Evolutionary conservation across 2,329 filamentous ascomycete genomes (phyloP), one percentile per base, ranked within the genome.

Genomic region (Calonectria multiphialidica): DNA sequence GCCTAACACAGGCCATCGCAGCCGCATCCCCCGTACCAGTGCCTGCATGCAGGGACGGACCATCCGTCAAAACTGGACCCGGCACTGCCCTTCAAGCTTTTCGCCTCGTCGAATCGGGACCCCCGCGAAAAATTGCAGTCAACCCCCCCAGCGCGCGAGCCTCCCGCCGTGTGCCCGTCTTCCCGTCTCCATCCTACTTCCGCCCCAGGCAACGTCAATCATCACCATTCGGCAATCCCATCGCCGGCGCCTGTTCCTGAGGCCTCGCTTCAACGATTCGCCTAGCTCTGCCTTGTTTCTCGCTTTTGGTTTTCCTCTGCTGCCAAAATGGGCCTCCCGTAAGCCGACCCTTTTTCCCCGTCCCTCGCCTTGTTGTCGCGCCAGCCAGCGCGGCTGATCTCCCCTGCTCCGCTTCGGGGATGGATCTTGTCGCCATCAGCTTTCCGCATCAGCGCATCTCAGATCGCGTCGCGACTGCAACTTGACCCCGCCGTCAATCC

Each of bases 271-370:
- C 23, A 2, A 45, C 64, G n/a, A 69, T 71, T 62, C 42, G 21
- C 35, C 73, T 64, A 15, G 49, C 44, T 25, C 57, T 47, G 18
- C 47, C 66, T 67, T 23, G 66, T 73, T 72, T 66, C 61, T 75
- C 73, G 68, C 73, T 74, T 73, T 50, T 70, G 28, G 28, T 55
- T 28, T 65, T 44, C 44, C 59, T 40, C 57, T 66, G 16, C 42
- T 64, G 49, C 68, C 33, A 37, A 71, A 77, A 88, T 88, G 86
- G 86, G 86, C 79, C 86, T 87, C 63, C 86, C 86, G 86, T 88
- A 85, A 86, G 86, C 86, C 71, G 72, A 73, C 69, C 75, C 53
- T 76, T 76, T 75, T 72, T 70, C 63, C 68, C 57, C 50, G 65
- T 63, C 50, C 62, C 70, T 61, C 65, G 28, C 37, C 53, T 61